Evolutionary conservation across 768 basidiomycete species (phyloP).

Genomic region (Leccinum arenicola): DNA sequence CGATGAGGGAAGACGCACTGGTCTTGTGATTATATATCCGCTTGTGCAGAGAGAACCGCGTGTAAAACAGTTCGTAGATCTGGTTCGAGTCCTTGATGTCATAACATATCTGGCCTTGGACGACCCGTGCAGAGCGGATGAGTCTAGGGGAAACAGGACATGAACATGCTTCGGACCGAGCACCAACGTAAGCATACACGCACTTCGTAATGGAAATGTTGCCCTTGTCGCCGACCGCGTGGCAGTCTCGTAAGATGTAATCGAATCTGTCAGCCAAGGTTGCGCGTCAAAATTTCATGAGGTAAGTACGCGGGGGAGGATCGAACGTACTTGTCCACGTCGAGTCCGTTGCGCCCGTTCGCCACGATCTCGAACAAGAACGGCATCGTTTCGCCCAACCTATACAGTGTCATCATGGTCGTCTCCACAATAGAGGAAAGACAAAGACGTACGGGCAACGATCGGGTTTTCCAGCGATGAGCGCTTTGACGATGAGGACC

Average conservation of each 20-base stretch:
- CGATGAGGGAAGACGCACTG: constrained; percentile 16
- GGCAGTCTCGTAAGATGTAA: constrained; percentile 75
- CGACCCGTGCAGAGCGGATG: constrained; percentile 70
- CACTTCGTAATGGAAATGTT: constrained; percentile 49
- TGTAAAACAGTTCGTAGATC: constrained; percentile 70
- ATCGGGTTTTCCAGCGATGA: constrained; percentile 62
- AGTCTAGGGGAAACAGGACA: constrained; percentile 41
- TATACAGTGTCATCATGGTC: not conserved
- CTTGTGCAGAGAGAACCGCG: constrained; percentile 80
- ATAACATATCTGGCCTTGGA: constrained; percentile 74
- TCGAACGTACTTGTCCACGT: constrained; percentile 71
- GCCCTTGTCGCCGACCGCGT: constrained; percentile 64
- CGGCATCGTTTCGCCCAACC: constrained; percentile 48
- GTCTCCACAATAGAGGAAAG: too few species aligned
- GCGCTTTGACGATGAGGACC: constrained; percentile 64
- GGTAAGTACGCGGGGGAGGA: not conserved
- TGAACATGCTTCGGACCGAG: not conserved
- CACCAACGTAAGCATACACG: constrained; percentile 6
- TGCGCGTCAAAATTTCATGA: not conserved
- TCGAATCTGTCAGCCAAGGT: constrained; percentile 59
- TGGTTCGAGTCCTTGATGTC: constrained; percentile 79
- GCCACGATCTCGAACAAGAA: constrained; percentile 86
- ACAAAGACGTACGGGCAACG: constrained; percentile 48
- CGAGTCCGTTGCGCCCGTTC: constrained; percentile 77
- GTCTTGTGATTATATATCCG: constrained; percentile 82